A percentile compares a stretch with the other conserved stretches of the same genome.
Conservation (phyloP, 1,139 yeast species). For the Protomyces gravidus region DNA sequence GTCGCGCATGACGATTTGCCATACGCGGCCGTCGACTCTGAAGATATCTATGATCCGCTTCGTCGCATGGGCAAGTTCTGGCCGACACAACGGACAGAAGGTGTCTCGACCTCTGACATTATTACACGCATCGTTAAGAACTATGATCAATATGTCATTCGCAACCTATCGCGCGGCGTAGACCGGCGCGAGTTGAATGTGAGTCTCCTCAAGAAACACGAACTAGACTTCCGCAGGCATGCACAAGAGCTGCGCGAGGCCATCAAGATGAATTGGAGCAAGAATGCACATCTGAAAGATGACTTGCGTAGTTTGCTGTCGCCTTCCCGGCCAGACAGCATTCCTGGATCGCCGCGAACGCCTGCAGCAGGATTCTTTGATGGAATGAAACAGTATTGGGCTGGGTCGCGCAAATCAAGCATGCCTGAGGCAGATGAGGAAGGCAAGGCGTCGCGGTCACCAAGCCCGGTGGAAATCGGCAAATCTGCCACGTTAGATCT, state of each 20-base stretch:
- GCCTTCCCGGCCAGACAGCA: conserved; percentile 8
- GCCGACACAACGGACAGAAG: conserved; percentile 94
- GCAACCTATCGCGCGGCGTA: conserved; percentile 96
- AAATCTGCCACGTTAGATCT: not conserved
- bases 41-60: conserved; percentile 88
- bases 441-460: conserved; percentile 8
- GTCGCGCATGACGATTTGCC: conserved; percentile 98
- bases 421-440: conserved; percentile 11
- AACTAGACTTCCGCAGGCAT: conserved; percentile 85
- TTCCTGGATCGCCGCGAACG: conserved; percentile 23
- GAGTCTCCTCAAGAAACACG: conserved; percentile 95
- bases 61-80: conserved; percentile 86
- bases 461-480: conserved; percentile 23
- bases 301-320: conserved; percentile 21
- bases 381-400: conserved; percentile 25
- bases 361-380: conserved; percentile 18
- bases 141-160: conserved; percentile 91
- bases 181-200: conserved; percentile 93
- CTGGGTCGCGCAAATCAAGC: conserved; percentile 5
- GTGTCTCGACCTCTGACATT: conserved; percentile 91
- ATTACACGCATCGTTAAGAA: conserved; percentile 91
- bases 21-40: conserved; percentile 69
- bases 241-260: conserved; percentile 73
- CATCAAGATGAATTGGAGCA: conserved; percentile 28
- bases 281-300: conserved; percentile 29